These are phyloP conservation scores for Favolaschia claudopus DNA, from an alignment of 768 basidiomycete genomes.

Conservation along the genomic window DNA sequence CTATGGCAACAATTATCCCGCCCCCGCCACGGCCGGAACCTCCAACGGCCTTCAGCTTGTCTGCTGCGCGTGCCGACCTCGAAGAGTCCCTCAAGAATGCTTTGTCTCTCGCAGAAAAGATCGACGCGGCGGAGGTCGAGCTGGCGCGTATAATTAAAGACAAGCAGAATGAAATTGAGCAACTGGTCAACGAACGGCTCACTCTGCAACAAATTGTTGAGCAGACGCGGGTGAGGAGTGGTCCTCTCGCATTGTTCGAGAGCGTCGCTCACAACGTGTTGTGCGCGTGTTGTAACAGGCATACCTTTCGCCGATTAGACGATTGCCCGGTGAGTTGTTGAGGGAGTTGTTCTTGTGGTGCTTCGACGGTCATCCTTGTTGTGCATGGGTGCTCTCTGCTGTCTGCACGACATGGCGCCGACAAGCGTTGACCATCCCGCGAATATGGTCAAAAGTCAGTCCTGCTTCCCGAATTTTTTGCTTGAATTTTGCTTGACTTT, in stretches of 20 bases:
- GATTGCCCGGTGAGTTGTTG: constrained; percentile 77
- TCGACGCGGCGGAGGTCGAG: constrained; percentile 59
- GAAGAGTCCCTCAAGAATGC: constrained; percentile 17
- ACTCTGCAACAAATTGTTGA: constrained; percentile 56
- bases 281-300: constrained; percentile 46
- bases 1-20: not conserved
- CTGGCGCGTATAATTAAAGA: constrained; percentile 68
- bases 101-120: constrained; percentile 49
- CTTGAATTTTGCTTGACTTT: no score
- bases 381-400: constrained; percentile 77
- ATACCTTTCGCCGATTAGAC: constrained; percentile 76
- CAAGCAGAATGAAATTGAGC: constrained; percentile 58
- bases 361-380: constrained; percentile 75
- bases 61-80: constrained; percentile 25
- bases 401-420: constrained; percentile 75
- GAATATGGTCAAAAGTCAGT: constrained; percentile 80
- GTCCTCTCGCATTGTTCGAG: not conserved
- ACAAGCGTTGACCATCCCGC: constrained; percentile 70
- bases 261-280: constrained; percentile 15
- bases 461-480: constrained; percentile 19
- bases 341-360: constrained; percentile 74
- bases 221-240: constrained; percentile 42
- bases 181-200: constrained; percentile 57
- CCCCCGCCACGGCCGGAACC: constrained; percentile 10
- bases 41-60: constrained; percentile 8